Conservation (phyloP, 2,329 filamentous ascomycete species). For the Curvularia eragrostidis region DNA sequence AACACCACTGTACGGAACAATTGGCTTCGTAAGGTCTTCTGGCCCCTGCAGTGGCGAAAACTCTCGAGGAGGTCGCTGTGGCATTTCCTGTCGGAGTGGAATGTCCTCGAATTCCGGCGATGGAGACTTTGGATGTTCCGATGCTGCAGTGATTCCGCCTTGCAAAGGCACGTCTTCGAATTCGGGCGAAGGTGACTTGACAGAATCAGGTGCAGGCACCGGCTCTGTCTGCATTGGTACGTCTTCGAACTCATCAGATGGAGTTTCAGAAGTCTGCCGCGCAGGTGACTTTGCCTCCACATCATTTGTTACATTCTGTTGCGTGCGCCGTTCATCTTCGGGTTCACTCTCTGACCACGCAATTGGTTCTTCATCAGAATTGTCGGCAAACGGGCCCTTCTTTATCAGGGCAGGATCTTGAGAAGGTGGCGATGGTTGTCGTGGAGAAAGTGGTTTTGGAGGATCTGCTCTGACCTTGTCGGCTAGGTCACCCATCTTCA, state of each 20-base stretch:
- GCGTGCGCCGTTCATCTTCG: slow-evolving; percentile 29
- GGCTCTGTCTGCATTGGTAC: slow-evolving; percentile 38
- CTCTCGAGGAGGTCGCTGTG: slow-evolving; percentile 25
- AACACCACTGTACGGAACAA: slow-evolving; percentile 40
- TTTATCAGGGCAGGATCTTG: slow-evolving; percentile 28
- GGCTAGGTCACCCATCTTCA: slow-evolving; percentile 54
- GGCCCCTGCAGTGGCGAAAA: slow-evolving; percentile 40
- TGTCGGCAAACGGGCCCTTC: slow-evolving; percentile 33
- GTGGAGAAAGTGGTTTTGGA: slow-evolving; percentile 37
- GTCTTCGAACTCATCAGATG: slow-evolving; percentile 60
- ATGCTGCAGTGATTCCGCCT: slow-evolving; percentile 18
- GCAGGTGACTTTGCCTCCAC: slow-evolving; percentile 39
- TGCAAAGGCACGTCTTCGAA: slow-evolving; percentile 58
- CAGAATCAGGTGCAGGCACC: slow-evolving; percentile 17
- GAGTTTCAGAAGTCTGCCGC: slow-evolving; percentile 42
- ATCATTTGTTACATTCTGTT: slow-evolving; percentile 2
- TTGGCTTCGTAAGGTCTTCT: slow-evolving; percentile 37
- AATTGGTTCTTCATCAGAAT: slow-evolving; percentile 50
- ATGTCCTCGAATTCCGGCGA: slow-evolving; percentile 62
- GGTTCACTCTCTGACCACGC: slow-evolving; percentile 64
- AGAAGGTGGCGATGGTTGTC: slow-evolving; percentile 26
- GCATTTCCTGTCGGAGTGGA: slow-evolving; percentile 27
- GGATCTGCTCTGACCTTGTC: slow-evolving; percentile 54
- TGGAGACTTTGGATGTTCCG: slow-evolving; percentile 46
- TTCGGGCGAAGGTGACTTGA: slow-evolving; percentile 55